Percentiles rank a stretch among this genome's conserved stretches.
Conservation (phyloP, 2,329 filamentous ascomycete genomes). For the Nemania sp. region DNA sequence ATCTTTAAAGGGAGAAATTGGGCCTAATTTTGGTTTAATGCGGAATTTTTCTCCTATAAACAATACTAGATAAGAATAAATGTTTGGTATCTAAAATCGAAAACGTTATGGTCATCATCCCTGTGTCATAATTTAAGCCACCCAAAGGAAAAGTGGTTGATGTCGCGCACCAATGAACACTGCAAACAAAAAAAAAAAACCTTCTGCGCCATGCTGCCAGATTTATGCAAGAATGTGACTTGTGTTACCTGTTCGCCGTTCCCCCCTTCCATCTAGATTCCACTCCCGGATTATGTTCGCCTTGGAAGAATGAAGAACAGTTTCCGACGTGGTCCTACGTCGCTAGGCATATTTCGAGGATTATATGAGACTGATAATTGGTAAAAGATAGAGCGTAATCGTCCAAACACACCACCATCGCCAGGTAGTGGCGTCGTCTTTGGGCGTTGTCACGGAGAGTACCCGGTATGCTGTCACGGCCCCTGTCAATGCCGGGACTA, state of each 20-base stretch:
- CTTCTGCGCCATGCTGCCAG: conserved; percentile 34
- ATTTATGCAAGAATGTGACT: conserved; percentile 32
- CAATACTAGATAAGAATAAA: conserved; percentile 11
- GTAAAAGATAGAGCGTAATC: conserved; percentile 39
- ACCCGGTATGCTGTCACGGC: conserved; percentile 33
- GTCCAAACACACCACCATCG: conserved; percentile 41
- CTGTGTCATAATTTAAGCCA: conserved; percentile 14
- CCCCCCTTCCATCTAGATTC: background rate
- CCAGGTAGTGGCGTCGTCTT: conserved; percentile 39
- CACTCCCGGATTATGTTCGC: background rate
- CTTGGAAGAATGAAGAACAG: conserved; percentile 2
- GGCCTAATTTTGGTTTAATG: background rate
- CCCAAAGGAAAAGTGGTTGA: conserved; percentile 1
- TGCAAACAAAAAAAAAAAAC: background rate
- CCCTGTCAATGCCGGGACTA: conserved; percentile 29
- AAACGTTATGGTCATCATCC: conserved; percentile 22
- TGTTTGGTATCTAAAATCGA: conserved; percentile 28
- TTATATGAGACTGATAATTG: conserved; percentile 37
- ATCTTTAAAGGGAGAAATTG: no score
- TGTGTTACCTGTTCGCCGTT: conserved; percentile 19
- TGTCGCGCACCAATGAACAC: conserved; percentile 16
- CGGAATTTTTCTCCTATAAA: no score
- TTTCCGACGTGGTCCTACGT: background rate
- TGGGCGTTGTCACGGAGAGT: conserved; percentile 31
- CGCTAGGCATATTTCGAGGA: background rate